Conservation (phyloP, 169 alveolate species). For the Theileria sp. region DNA sequence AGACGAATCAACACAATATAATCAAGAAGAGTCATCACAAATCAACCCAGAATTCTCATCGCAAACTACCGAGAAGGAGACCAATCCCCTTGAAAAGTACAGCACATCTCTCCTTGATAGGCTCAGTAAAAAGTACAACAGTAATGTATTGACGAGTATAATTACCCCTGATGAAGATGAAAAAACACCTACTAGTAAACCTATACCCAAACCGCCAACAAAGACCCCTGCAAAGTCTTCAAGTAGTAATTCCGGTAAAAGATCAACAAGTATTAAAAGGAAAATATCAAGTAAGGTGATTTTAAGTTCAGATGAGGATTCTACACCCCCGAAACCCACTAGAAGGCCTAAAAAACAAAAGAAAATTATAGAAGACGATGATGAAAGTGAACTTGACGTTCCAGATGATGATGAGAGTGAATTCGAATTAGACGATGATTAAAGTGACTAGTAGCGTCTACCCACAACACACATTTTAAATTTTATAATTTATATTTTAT, state of each 20-base stretch:
- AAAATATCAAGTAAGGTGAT: background rate
- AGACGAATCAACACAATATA: background rate
- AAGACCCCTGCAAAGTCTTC: background rate
- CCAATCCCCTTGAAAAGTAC: background rate
- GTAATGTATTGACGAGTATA: background rate
- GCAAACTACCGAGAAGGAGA: background rate
- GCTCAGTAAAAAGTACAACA: background rate
- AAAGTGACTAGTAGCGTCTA: conserved; percentile 19
- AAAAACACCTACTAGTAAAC: background rate
- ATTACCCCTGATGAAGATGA: background rate
- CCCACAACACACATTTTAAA: conserved; percentile 2
- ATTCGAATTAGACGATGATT: conserved; percentile 19
- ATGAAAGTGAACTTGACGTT: conserved; percentile 19
- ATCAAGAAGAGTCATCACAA: background rate
- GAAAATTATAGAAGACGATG: conserved; percentile 4
- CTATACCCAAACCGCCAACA: background rate
- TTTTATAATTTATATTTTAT: background rate
- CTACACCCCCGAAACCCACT: background rate
- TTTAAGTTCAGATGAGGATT: conserved; percentile 1
- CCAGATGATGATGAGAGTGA: conserved; percentile 28
- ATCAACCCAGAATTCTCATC: background rate
- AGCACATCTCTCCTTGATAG: conserved; percentile 1
- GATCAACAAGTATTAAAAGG: background rate
- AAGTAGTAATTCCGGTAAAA: background rate
- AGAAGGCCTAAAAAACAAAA: conserved; percentile 18